Percentiles rank a stretch among this genome's conserved stretches.
phyloP scores from a whole-genome alignment of 805 yeast genomes.

The Nakazawaea peltata region DNA sequence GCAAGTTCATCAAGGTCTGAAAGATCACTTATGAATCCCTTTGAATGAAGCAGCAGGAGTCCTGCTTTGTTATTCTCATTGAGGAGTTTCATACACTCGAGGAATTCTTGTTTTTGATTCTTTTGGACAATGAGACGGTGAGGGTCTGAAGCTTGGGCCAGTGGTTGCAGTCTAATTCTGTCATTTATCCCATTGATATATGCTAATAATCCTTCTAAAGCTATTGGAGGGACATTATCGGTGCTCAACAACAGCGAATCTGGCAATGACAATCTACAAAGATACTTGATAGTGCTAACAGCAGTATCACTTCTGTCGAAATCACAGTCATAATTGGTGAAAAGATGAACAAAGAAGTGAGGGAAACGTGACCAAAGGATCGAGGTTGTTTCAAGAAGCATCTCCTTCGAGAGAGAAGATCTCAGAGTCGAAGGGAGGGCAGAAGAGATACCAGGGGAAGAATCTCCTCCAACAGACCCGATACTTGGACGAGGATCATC shows the following conservation, averaged over 20 bases:
- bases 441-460: slow-evolving; percentile 23
- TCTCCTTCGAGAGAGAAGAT: slow-evolving; percentile 53
- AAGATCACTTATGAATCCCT: slow-evolving; percentile 47
- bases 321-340: slow-evolving; percentile 84
- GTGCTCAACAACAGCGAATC: slow-evolving; percentile 77
- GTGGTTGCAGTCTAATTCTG: slow-evolving; percentile 26
- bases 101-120: slow-evolving; percentile 63
- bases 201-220: slow-evolving; percentile 79
- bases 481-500: slow-evolving; percentile 13
- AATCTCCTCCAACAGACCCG: slow-evolving; percentile 14
- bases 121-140: slow-evolving; percentile 33
- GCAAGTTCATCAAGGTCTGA: slow-evolving; percentile 60
- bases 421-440: slow-evolving; percentile 13
- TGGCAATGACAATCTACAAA: slow-evolving; percentile 76
- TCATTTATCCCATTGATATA: slow-evolving; percentile 57
- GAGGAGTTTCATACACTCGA: slow-evolving; percentile 65
- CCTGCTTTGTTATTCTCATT: slow-evolving; percentile 79
- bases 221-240: slow-evolving; percentile 85
- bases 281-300: slow-evolving; percentile 53
- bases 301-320: slow-evolving; percentile 78
- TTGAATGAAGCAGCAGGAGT: slow-evolving; percentile 50
- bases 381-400: slow-evolving; percentile 77
- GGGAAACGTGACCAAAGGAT: slow-evolving; percentile 79
- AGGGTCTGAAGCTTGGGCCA: slow-evolving; percentile 2
- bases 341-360: slow-evolving; percentile 63